Conservation (phyloP, 306 rosid species). For the Dryas drummondii region DNA sequence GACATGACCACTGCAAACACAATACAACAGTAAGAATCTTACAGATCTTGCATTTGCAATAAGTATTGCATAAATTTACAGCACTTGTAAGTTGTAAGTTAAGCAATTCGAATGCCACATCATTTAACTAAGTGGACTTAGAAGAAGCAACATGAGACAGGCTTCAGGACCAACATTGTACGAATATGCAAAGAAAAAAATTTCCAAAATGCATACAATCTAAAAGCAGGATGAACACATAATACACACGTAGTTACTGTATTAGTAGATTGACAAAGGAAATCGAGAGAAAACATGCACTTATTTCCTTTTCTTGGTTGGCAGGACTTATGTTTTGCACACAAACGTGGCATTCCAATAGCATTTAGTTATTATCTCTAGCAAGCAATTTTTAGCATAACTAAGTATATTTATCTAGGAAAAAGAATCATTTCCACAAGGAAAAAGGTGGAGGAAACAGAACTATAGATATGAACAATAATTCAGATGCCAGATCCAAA, state of each 20-base stretch:
- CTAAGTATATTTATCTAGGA: not conserved
- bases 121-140: not conserved
- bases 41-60: no score
- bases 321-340: not conserved
- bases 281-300: not conserved
- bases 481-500: not conserved
- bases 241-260: not conserved
- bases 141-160: not conserved
- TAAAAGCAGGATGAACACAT: not conserved
- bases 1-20: slow-evolving; percentile 70
- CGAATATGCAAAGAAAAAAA: not conserved
- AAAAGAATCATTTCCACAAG: not conserved
- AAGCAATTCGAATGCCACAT: not conserved
- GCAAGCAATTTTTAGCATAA: not conserved
- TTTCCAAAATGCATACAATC: not conserved
- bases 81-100: not conserved
- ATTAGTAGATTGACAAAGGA: not conserved
- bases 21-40: slow-evolving; percentile 14
- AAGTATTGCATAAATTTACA: not conserved
- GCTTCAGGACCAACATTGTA: not conserved
- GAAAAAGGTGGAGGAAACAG: not conserved
- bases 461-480: not conserved
- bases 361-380: not conserved
- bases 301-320: not conserved
- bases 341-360: not conserved